phyloP scores from a whole-genome alignment of 148 eudicot species.

The Gaultheria prostrata region DNA sequence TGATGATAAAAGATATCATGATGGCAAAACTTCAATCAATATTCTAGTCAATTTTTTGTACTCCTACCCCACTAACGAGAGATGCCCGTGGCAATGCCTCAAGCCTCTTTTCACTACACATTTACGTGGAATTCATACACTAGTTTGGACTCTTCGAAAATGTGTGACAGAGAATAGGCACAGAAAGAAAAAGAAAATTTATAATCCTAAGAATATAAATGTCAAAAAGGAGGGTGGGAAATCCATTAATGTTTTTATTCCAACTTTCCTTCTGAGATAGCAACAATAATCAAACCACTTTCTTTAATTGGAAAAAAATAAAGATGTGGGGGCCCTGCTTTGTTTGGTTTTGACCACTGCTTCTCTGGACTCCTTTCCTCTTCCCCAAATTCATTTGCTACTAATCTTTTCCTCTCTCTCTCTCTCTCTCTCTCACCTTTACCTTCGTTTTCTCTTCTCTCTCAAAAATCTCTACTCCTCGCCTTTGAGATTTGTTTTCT shows the following conservation, averaged over 20 bases:
- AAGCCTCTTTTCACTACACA: no score
- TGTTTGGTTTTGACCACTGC: constrained; percentile 19
- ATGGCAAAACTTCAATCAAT: neutral
- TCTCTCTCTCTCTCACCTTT: neutral
- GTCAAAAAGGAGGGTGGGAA: neutral
- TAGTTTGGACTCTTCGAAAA: no score
- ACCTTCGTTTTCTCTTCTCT: neutral
- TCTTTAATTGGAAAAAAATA: constrained; percentile 18
- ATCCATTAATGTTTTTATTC: neutral
- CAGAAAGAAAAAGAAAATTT: neutral
- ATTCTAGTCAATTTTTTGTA: neutral
- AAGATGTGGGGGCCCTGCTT: neutral
- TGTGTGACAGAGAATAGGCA: no score
- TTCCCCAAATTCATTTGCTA: neutral
- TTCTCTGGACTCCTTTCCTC: neutral
- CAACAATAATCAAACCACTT: neutral
- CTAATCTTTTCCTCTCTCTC: neutral
- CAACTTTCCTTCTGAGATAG: neutral
- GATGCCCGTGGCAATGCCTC: no score
- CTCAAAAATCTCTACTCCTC: neutral
- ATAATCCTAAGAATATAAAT: neutral
- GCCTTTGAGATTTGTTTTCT: neutral
- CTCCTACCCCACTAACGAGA: neutral
- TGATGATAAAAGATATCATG: neutral
- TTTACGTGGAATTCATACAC: no score